phyloP scores from a whole-genome alignment of 345 rosid species.

The Anastatica hierochuntica region DNA sequence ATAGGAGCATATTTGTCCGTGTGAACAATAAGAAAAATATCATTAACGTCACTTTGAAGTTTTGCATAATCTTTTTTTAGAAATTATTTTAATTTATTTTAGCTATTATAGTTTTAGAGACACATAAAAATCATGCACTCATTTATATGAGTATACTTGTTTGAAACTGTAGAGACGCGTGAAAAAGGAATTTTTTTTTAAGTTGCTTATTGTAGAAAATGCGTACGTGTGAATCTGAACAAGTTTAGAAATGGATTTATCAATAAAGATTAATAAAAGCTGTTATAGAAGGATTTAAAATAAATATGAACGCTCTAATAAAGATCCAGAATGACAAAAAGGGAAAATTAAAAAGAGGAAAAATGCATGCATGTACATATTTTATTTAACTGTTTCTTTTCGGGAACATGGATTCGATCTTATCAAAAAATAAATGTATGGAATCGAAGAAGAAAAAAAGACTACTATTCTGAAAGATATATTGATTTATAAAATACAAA shows the following conservation, averaged over 20 bases:
- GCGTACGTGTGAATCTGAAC: slow-evolving; percentile 18
- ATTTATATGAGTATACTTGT: slow-evolving; percentile 5
- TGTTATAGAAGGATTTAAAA: neutral
- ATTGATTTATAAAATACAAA: neutral
- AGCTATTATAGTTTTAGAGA: neutral
- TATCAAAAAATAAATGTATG: no score
- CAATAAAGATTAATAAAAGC: slow-evolving; percentile 10
- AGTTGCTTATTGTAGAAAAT: neutral
- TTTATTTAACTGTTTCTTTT: slow-evolving; percentile 13
- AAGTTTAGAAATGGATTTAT: neutral
- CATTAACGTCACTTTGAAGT: slow-evolving; percentile 20
- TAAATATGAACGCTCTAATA: slow-evolving; percentile 22
- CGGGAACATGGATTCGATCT: no score
- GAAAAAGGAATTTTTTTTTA: slow-evolving; percentile 9
- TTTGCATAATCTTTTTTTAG: slow-evolving; percentile 8
- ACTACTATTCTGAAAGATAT: neutral
- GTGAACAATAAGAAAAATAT: slow-evolving; percentile 23
- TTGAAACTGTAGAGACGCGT: slow-evolving; percentile 18
- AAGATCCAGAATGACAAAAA: no score
- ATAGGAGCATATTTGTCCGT: slow-evolving; percentile 17
- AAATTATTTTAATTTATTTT: neutral
- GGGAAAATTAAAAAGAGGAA: slow-evolving; percentile 4
- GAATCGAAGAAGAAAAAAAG: no score
- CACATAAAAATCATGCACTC: slow-evolving; percentile 13
- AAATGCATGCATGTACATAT: slow-evolving; percentile 20